These are phyloP conservation scores for Amphichorda felina DNA, from an alignment of 2,329 filamentous ascomycete species.

Conservation along the genomic window DNA sequence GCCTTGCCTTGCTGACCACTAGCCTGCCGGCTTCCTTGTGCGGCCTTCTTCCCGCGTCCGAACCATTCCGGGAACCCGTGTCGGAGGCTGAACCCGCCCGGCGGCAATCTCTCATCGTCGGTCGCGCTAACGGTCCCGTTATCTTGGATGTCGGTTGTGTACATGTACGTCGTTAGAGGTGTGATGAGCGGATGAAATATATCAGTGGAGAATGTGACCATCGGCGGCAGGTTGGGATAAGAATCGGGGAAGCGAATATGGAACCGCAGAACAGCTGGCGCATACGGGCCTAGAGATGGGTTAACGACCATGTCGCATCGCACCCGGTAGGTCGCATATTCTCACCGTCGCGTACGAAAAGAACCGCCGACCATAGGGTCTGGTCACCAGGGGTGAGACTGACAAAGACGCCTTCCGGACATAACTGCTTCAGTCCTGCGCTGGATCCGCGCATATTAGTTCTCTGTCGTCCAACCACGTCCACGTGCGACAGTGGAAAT, in stretches of 20 bases:
- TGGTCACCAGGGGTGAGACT: conserved; percentile 72
- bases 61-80: conserved; percentile 93
- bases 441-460: conserved; percentile 28
- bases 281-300: conserved; percentile 61
- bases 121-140: conserved; percentile 71
- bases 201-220: conserved; percentile 82
- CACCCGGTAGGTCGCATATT: neutral
- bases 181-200: conserved; percentile 92
- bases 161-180: conserved; percentile 88
- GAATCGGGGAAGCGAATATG: conserved; percentile 75
- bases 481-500: neutral
- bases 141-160: conserved; percentile 67
- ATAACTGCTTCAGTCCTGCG: conserved; percentile 67
- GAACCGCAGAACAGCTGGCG: conserved; percentile 77
- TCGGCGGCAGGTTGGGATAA: conserved; percentile 69
- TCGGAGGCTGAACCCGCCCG: conserved; percentile 79
- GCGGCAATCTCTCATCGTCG: conserved; percentile 72
- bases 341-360: conserved; percentile 81
- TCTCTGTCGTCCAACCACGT: neutral
- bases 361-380: conserved; percentile 75
- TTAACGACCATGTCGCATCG: neutral
- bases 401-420: conserved; percentile 79
- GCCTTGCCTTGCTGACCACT: conserved; percentile 24
- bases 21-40: conserved; percentile 22
- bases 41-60: conserved; percentile 38